Base-by-base conservation (phyloP, 805 yeast species). In the Hanseniaspora jakobsenii region DNA sequence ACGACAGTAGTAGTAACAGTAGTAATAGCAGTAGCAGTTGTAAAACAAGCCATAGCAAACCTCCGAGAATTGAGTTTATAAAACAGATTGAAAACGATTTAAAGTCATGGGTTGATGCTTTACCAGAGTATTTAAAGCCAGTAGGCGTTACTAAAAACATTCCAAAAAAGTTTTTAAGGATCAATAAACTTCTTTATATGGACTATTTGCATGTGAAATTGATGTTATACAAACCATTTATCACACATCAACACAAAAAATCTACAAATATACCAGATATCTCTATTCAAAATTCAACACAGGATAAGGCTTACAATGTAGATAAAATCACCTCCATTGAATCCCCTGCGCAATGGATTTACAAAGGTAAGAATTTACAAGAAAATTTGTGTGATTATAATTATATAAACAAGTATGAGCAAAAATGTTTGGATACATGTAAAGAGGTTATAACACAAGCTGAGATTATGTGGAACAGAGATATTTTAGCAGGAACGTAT, bases 151-250 rank as follows among this genome's bases (percentile, higher is more conserved):
- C 38, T 16, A 40, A 27, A 12, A 80, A 81, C 2, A 69, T 69
- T 38, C 77, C 77, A 49, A 86, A 53, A 26, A 58, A 59, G 43
- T 83, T 80, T 60, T 61, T 74, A 44, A 74, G 79, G 58, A 91
- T 91, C 1, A 82, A 83, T 59, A 70, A 84, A 55, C 67, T 83
- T 42, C 63, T 85, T 24, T 82, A 79, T 57, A 62, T 81, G 41
- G 75, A 85, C 21, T 81, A 76, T 50, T 64, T 81, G 38, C 83
- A 84, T 55, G 82, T 85, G 45, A 81, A 81, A 57, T 76, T 85
- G 47, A 79, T 82, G 54, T 66, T 86, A 13, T 86, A 85, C 55
- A 72, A 94, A 40, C 95, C 95, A 2, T 86, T 85, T 57, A 94
- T 85, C 62, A n/a, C n/a, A n/a, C n/a, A n/a, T n/a, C n/a, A n/a